These are phyloP conservation scores for Tubosaeta sp. DNA, from an alignment of 768 basidiomycete species.

Conservation along the genomic window DNA sequence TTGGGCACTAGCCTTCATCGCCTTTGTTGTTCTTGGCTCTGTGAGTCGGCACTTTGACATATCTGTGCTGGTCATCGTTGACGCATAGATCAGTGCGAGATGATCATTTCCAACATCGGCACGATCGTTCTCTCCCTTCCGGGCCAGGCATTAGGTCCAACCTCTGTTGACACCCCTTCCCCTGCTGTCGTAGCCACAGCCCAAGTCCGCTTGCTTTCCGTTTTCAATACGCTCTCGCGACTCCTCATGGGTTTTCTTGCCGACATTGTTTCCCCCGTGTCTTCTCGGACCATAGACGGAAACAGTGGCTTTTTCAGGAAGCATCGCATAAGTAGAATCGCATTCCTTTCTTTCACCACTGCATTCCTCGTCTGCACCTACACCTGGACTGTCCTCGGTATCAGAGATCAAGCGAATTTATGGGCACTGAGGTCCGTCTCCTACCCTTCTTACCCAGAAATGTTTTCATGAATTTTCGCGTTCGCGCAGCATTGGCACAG, in stretches of 20 bases:
- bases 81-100: conserved; percentile 51
- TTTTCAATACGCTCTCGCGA: conserved; percentile 69
- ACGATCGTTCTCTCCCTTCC: conserved; percentile 68
- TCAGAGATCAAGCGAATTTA: conserved; percentile 47
- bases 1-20: conserved; percentile 56
- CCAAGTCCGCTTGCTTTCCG: conserved; percentile 68
- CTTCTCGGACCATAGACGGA: conserved; percentile 33
- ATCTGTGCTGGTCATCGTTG: neutral
- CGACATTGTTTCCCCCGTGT: conserved; percentile 65
- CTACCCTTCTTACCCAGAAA: neutral
- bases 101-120: conserved; percentile 81
- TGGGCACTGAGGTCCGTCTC: conserved; percentile 64
- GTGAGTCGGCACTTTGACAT: conserved; percentile 41
- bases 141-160: conserved; percentile 12
- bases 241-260: conserved; percentile 65
- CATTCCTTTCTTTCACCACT: conserved; percentile 52
- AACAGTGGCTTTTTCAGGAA: conserved; percentile 36
- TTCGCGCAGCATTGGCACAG: conserved; percentile 52
- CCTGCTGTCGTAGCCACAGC: conserved; percentile 42
- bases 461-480: too few species aligned
- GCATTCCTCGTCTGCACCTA: conserved; percentile 48
- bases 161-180: conserved; percentile 16
- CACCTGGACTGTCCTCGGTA: conserved; percentile 48
- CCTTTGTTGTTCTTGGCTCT: conserved; percentile 57
- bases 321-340: conserved; percentile 56